Evolutionary conservation across 352 stramenopile genomes (phyloP).

Genomic region (Peronosclerospora sorghi): DNA sequence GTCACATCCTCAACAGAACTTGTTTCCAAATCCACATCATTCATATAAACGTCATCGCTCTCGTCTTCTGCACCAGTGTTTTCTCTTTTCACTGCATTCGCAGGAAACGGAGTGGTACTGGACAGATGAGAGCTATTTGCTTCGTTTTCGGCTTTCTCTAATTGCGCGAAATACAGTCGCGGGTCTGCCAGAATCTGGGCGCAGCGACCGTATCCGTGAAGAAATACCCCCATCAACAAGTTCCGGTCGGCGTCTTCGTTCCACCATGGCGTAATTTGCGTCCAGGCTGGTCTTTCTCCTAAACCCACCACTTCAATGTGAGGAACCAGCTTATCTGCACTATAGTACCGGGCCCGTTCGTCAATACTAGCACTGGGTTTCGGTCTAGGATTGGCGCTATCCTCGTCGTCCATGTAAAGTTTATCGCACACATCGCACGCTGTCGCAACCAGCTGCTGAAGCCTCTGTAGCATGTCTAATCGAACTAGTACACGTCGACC

Average conservation of each 20-base stretch:
- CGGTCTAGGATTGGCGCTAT: conserved; percentile 9
- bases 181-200: conserved; percentile 71
- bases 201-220: conserved; percentile 79
- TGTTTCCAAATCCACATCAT: conserved; percentile 34
- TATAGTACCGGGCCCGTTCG: conserved; percentile 57
- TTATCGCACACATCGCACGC: conserved; percentile 55
- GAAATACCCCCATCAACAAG: conserved; percentile 72
- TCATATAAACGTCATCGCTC: conserved; percentile 25
- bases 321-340: conserved; percentile 49
- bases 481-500: conserved; percentile 75
- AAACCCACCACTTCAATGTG: conserved; percentile 56
- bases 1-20: conserved; percentile 30
- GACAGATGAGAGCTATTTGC: background rate
- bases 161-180: conserved; percentile 56
- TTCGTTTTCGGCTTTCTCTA: conserved; percentile 34
- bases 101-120: background rate
- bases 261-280: conserved; percentile 81
- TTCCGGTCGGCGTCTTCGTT: conserved; percentile 69
- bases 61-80: background rate
- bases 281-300: conserved; percentile 67
- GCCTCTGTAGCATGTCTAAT: conserved; percentile 76
- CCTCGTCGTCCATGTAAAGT: conserved; percentile 23
- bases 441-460: conserved; percentile 45
- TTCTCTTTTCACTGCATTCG: conserved; percentile 12
- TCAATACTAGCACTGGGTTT: conserved; percentile 51